Base-by-base conservation (phyloP, 2,329 filamentous ascomycete genomes). In the Penicillium digitatum region DNA sequence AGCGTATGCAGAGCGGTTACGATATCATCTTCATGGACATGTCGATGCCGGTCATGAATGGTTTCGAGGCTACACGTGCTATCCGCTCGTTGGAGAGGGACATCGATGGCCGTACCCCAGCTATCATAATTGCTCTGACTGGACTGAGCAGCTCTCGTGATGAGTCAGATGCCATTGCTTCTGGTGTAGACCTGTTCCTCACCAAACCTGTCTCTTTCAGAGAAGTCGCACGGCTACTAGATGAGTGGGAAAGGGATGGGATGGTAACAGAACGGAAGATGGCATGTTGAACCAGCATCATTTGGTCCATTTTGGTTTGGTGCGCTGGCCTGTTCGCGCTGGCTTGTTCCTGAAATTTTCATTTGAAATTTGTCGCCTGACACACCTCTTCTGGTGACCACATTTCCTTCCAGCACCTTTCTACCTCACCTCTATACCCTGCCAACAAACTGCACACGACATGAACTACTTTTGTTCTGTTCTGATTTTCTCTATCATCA, bases 1-100 rank as follows among this genome's bases (percentile, higher is more conserved):
- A 75, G 54, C 59, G 60, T 42, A 50, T 68, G 31, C 51, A 60
- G 29, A 61, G 66, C 35, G 69, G 71, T 8, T 76, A 74, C 52
- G 74, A 78, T 56, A 72, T 77, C 29, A 74, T 78, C 46, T 77
- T 79, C 57, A 78, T 79, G 76, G 74, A 79, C 46, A 76, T 79
- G 34, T 74, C 72, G 2, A 79, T 79, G 76, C 77, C 77, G 0
- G 71, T 78, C 5, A 77, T 78, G 74, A 74, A 78, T 58, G 77
- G 77, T 1, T 77, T 79, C 45, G 73, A 77, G 60, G 74, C 77
- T 2, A 77, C 77, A 5, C 72, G 75, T 8, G 71, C 72, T n/a
- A 79, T 79, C 47, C 74, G 78, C 11, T 60, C 69, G 9, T 62
- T 73, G n/a, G 74, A 76, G 52, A 72, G 64, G 53, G 72, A 75